phyloP scores from a whole-genome alignment of 2,329 filamentous ascomycete genomes.

The Lomentospora prolificans region DNA sequence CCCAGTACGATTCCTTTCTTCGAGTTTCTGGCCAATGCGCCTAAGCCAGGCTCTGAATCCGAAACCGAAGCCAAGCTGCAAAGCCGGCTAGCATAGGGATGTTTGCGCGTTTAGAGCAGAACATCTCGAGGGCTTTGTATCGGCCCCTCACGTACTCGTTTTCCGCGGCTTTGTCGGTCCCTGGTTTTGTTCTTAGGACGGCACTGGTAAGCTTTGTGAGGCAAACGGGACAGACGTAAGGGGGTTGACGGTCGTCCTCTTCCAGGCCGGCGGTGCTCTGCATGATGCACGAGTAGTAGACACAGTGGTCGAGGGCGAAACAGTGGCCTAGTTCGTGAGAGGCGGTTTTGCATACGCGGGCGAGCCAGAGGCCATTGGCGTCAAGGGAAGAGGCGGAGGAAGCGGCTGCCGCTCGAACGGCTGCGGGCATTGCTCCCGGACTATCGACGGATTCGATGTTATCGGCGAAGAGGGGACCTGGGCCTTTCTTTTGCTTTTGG shows the following conservation, averaged over 20 bases:
- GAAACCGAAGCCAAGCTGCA: not conserved
- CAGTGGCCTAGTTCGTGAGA: conserved; percentile 60
- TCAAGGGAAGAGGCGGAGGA: conserved; percentile 16
- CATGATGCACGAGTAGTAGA: conserved; percentile 56
- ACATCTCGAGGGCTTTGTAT: not conserved
- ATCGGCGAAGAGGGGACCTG: not conserved
- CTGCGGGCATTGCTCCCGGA: conserved; percentile 10
- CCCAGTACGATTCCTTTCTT: conserved; percentile 4
- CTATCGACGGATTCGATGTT: conserved; percentile 3
- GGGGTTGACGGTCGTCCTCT: conserved; percentile 53
- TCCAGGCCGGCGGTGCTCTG: conserved; percentile 45
- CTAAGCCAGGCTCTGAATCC: not conserved
- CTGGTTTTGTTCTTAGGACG: not conserved
- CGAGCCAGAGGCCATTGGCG: conserved; percentile 43
- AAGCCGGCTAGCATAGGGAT: not conserved
- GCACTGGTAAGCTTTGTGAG: conserved; percentile 36
- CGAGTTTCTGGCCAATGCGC: not conserved
- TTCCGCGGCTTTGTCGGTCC: not conserved
- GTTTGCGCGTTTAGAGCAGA: not conserved
- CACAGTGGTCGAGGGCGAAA: conserved; percentile 55
- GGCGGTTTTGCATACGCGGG: conserved; percentile 44
- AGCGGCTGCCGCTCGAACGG: conserved; percentile 26
- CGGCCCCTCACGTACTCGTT: not conserved
- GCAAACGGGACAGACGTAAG: conserved; percentile 53
- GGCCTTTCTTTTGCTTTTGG: not conserved